A percentile compares a stretch with the other conserved stretches of the same genome.
These are phyloP conservation scores for Penicillium daleae DNA, from an alignment of 495 filamentous ascomycete genomes.

Conservation along the genomic window DNA sequence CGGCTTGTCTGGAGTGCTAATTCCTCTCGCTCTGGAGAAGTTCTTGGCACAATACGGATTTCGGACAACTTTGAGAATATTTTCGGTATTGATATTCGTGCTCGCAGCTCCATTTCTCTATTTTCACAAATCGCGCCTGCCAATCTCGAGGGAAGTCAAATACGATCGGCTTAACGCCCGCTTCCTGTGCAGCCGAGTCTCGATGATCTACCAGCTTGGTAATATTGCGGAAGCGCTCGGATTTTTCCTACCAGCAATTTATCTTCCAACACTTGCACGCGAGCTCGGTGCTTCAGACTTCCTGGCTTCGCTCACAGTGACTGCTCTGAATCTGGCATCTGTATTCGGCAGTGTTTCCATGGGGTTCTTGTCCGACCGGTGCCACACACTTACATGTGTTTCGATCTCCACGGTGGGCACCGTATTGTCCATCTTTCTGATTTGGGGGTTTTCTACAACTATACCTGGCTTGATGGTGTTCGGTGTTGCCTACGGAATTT, in stretches of 20 bases:
- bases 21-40: conserved; percentile 54
- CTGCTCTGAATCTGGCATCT: conserved; percentile 54
- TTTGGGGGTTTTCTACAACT: conserved; percentile 64
- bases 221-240: conserved; percentile 60
- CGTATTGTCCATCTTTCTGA: conserved; percentile 56
- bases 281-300: conserved; percentile 41
- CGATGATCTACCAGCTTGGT: conserved; percentile 54
- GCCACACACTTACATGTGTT: conserved; percentile 58
- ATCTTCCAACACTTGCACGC: conserved; percentile 60
- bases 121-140: conserved; percentile 59
- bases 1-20: conserved; percentile 40
- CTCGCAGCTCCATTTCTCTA: conserved; percentile 57
- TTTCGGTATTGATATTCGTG: conserved; percentile 48
- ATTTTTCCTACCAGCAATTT: conserved; percentile 64
- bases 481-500: conserved; percentile 63
- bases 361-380: conserved; percentile 58
- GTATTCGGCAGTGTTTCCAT: conserved; percentile 62
- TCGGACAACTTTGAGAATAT: conserved; percentile 53
- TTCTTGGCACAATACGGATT: conserved; percentile 55
- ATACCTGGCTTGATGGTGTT: conserved; percentile 60
- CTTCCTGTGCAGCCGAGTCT: conserved; percentile 51
- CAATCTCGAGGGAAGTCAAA: conserved; percentile 33
- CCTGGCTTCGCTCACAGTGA: conserved; percentile 46
- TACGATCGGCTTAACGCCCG: conserved; percentile 32
- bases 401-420: conserved; percentile 57